Evolutionary conservation across 2,329 filamentous ascomycete species (phyloP), one percentile per base, ranked within the genome.

Genomic region (Exophiala dermatitidis): DNA sequence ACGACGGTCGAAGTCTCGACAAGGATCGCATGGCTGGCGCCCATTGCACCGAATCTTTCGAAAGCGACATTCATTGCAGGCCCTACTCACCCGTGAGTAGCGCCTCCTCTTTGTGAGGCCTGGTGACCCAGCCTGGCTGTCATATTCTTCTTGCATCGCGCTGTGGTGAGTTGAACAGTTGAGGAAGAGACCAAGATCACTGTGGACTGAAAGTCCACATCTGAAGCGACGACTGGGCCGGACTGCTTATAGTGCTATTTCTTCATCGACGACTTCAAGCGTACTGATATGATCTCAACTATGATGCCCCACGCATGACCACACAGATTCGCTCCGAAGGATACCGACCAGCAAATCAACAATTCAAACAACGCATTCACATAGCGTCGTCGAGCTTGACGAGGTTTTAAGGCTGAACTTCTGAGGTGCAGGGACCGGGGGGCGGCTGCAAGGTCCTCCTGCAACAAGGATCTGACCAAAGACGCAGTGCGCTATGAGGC

Each of bases 21-120:
- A 72, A 45, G 68, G 69, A 57, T 71, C 69, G 61, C 70, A 72
- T 50, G 70, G 70, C n/a, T 64, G 64, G 30, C 62, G 48, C 10
- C 69, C 70, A 53, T 70, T 68, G 60, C 70, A 72, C 30, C 67
- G 67, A 58, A 72, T 71, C 60, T 72, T 72, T 48, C 70, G 64
- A 49, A 68, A 66, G 19, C 70, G 66, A 52, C 70, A 72, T 56
- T 72, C 69, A 58, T 72, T 66, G 48, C 70, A 72, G 0, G 70
- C 70, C 32, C 57, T 47, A 29, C 54, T 57, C 31, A 57, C 54
- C 9, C 54, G 46, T 26, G 54, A 48, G 43, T 53, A 57, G 5
- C 54, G 46, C 32, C 46, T 49, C 26, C 46, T 36, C 29, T 57
- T 57, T 26, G 54, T 40, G 4, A 48, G 43, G 9, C 36, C 48